These are phyloP conservation scores for Pyracantha coccinea DNA, from an alignment of 331 rosid genomes.

Conservation along the genomic window DNA sequence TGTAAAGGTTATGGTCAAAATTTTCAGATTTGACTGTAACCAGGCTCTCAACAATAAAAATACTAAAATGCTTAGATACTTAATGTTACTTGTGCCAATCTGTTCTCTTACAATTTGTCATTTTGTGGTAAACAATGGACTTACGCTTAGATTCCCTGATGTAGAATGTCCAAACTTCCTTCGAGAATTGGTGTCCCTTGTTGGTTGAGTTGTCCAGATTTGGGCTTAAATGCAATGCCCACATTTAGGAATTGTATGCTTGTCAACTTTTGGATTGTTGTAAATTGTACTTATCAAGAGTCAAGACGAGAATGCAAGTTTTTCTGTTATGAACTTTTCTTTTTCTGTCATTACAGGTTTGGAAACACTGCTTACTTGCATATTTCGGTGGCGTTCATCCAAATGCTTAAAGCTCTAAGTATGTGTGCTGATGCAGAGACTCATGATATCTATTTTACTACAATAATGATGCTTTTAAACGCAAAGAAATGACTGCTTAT, in stretches of 20 bases:
- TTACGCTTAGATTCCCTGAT: not conserved
- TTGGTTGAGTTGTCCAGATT: not conserved
- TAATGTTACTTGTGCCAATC: not conserved
- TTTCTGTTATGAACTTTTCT: not conserved
- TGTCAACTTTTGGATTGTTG: not conserved
- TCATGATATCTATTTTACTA: not conserved
- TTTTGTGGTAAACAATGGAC: not conserved
- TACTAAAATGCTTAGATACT: not conserved
- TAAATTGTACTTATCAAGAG: not conserved
- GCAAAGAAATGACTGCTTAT: slow-evolving; percentile 9
- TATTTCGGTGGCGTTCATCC: slow-evolving; percentile 98
- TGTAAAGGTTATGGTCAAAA: not conserved
- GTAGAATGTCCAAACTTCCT: not conserved
- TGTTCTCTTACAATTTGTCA: not conserved
- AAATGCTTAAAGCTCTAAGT: slow-evolving; percentile 98
- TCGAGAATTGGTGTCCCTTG: not conserved
- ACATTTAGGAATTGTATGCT: not conserved
- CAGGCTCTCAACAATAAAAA: not conserved
- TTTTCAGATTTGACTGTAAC: not conserved
- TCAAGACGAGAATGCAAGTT: not conserved
- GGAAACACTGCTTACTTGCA: slow-evolving; percentile 96
- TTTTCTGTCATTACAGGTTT: slow-evolving; percentile 53
- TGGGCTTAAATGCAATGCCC: not conserved
- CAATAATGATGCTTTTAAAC: not conserved
- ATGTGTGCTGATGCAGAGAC: slow-evolving; percentile 16